A percentile compares a stretch with the other conserved stretches of the same genome.
Conservation (phyloP, 2,329 filamentous ascomycete genomes). For the Diaporthe australafricana region DNA sequence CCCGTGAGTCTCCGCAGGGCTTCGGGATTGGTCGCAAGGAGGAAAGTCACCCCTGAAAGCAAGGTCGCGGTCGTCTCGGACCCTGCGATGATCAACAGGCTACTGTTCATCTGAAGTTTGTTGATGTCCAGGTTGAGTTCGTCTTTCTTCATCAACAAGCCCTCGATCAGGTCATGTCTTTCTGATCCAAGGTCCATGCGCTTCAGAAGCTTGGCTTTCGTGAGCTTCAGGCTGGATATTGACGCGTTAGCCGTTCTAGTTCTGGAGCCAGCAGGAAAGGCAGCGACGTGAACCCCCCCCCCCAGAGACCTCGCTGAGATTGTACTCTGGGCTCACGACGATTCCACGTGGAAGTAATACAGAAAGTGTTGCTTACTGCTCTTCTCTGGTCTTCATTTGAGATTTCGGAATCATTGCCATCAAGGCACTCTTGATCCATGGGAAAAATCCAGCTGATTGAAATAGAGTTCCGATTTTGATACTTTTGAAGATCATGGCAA, state of each 20-base stretch:
- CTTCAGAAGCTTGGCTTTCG: constrained; percentile 31
- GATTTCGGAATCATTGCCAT: constrained; percentile 14
- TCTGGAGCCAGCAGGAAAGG: no score
- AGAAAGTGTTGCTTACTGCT: neutral
- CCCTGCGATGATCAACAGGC: constrained; percentile 30
- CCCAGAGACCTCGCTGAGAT: no score
- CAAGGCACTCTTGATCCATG: constrained; percentile 4
- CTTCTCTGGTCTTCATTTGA: neutral
- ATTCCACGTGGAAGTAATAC: neutral
- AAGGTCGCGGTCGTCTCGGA: constrained; percentile 39
- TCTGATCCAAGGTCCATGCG: constrained; percentile 29
- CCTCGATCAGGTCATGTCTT: constrained; percentile 34
- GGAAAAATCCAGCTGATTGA: constrained; percentile 15
- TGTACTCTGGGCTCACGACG: neutral
- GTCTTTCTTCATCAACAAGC: constrained; percentile 29
- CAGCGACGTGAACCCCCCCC: neutral
- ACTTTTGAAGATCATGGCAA: constrained; percentile 35
- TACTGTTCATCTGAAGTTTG: constrained; percentile 1
- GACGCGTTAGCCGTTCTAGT: neutral
- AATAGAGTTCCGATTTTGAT: constrained; percentile 25
- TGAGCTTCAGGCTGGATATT: constrained; percentile 4
- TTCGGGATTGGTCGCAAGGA: constrained; percentile 41
- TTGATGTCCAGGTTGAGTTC: neutral
- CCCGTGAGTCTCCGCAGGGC: constrained; percentile 44
- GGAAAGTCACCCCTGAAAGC: constrained; percentile 36